Conservation (phyloP, 2,329 filamentous ascomycete genomes). For the Neopestalotiopsis sp. region DNA sequence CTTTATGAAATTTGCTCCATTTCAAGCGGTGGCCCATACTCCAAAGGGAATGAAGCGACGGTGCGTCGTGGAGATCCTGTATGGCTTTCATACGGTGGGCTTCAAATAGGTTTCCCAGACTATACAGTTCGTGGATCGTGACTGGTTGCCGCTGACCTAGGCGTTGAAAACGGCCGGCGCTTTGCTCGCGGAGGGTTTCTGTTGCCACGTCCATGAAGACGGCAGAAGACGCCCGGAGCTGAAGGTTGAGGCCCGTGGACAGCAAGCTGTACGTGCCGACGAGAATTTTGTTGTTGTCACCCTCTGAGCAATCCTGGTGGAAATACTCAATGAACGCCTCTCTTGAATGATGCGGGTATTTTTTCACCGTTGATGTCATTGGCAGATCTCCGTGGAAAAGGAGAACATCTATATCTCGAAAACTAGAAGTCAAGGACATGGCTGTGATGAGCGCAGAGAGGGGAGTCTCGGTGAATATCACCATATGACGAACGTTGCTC, state of each 20-base stretch:
- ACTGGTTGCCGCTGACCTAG: neutral
- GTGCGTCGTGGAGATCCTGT: neutral
- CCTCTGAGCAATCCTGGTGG: neutral
- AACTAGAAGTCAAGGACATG: neutral
- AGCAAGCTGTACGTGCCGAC: neutral
- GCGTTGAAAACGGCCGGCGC: neutral
- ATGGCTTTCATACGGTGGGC: neutral
- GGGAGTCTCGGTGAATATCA: neutral
- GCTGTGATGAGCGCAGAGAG: neutral
- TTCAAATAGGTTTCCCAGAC: neutral
- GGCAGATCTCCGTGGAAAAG: neutral
- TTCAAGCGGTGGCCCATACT: too few relatives aligned
- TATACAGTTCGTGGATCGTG: neutral
- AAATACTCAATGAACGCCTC: neutral
- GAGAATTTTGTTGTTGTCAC: neutral
- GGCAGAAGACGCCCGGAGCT: neutral
- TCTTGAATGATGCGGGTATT: neutral
- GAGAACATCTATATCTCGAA: neutral
- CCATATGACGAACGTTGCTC: neutral
- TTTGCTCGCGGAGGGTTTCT: neutral
- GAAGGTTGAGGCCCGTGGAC: neutral
- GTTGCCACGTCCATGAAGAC: neutral
- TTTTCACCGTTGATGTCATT: neutral
- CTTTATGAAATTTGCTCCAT: too few relatives aligned
- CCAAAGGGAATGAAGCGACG: too few relatives aligned